These are phyloP conservation scores for Cutaneotrichosporon dermatis DNA, from an alignment of 1,284 basidiomycete species.

Conservation along the genomic window DNA sequence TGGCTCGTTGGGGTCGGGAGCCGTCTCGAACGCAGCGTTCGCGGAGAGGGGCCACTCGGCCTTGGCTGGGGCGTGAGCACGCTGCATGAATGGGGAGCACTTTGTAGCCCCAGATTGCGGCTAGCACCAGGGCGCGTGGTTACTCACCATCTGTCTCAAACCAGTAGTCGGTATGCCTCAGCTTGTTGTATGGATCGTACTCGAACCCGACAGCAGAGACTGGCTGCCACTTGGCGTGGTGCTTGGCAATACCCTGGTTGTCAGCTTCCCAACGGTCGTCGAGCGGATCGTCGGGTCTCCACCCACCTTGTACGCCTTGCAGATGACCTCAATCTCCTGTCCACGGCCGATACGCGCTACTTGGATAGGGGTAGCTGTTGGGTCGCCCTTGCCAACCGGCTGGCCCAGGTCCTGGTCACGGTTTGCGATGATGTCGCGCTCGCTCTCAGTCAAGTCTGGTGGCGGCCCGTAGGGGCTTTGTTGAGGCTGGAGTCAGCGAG, in stretches of 20 bases:
- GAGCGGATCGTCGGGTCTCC: neutral
- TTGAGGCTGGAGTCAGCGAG: conserved; percentile 14
- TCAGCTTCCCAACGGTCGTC: neutral
- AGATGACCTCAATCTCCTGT: conserved; percentile 81
- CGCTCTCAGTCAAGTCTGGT: conserved; percentile 39
- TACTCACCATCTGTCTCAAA: conserved; percentile 66
- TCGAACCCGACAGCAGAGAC: conserved; percentile 93
- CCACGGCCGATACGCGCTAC: conserved; percentile 91
- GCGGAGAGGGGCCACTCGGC: conserved; percentile 77
- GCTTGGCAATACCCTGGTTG: conserved; percentile 85
- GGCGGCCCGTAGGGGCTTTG: conserved; percentile 36
- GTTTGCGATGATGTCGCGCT: conserved; percentile 51
- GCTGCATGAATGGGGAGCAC: neutral
- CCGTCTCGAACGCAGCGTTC: conserved; percentile 76
- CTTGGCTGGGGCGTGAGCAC: conserved; percentile 47
- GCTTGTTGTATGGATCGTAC: conserved; percentile 96
- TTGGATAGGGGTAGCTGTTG: conserved; percentile 64
- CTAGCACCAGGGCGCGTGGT: neutral
- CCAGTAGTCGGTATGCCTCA: conserved; percentile 95
- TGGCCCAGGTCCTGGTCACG: conserved; percentile 73
- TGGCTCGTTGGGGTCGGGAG: conserved; percentile 67
- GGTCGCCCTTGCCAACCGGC: conserved; percentile 78
- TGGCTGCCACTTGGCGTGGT: conserved; percentile 99
- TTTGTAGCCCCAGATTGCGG: too few relatives aligned
- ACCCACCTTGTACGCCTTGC: conserved; percentile 85